These are phyloP conservation scores for Pyrenula aspistea DNA, from an alignment of 495 filamentous ascomycete genomes.

Conservation along the genomic window DNA sequence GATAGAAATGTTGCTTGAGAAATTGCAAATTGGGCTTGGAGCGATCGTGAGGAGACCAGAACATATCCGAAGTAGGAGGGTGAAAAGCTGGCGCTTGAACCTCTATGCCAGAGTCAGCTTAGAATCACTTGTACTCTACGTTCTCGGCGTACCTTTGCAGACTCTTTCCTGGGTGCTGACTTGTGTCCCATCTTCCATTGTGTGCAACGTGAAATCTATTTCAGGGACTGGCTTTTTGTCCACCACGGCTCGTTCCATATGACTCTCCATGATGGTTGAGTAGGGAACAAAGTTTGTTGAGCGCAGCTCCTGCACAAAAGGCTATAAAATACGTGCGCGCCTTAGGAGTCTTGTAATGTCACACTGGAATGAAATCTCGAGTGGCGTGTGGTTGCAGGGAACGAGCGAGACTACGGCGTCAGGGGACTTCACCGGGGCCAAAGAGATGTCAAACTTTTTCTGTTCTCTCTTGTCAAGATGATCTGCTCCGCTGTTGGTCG, in stretches of 20 bases:
- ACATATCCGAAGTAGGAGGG: slow-evolving; percentile 74
- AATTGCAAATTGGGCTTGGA: slow-evolving; percentile 86
- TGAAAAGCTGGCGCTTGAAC: slow-evolving; percentile 93
- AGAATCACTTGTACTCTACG: slow-evolving; percentile 1
- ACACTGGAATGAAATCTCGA: background rate
- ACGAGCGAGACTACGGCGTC: background rate
- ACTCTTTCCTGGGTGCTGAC: slow-evolving; percentile 93
- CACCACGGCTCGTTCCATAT: slow-evolving; percentile 59
- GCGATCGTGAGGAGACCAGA: slow-evolving; percentile 65
- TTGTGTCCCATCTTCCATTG: slow-evolving; percentile 91
- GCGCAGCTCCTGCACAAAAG: background rate
- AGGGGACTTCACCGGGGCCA: background rate
- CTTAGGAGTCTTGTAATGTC: no score
- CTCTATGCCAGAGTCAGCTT: slow-evolving; percentile 39
- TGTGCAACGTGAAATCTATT: slow-evolving; percentile 96
- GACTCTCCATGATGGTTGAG: slow-evolving; percentile 23
- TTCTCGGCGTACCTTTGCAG: slow-evolving; percentile 81
- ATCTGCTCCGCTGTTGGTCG: background rate
- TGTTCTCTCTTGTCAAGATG: background rate
- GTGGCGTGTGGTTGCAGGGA: background rate
- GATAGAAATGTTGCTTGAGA: slow-evolving; percentile 95
- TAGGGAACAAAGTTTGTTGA: background rate
- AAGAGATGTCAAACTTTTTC: background rate
- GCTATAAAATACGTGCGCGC: no score
- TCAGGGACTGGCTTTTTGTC: slow-evolving; percentile 91